phyloP scores from a whole-genome alignment of 2,329 filamentous ascomycete species.

The Chaetomium sp. region DNA sequence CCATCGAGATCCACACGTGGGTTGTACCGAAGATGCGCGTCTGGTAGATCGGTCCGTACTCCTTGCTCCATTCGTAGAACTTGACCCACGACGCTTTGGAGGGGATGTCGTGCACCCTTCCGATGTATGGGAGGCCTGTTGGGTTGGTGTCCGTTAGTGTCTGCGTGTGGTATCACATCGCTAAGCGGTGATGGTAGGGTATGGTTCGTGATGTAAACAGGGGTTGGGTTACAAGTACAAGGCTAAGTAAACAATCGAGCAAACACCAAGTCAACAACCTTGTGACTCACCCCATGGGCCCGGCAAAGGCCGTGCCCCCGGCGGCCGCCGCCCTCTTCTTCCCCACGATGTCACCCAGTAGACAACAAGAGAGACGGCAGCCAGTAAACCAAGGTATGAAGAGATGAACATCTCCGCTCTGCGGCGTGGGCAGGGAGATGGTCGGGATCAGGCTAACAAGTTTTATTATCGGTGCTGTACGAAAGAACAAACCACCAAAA shows the following conservation, averaged over 20 bases:
- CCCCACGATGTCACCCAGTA: constrained; percentile 14
- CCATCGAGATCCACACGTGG: constrained; percentile 44
- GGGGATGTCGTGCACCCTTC: constrained; percentile 41
- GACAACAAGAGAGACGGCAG: constrained; percentile 10
- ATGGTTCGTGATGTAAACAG: too few relatives aligned
- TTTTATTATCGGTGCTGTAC: too few relatives aligned
- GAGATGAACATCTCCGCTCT: constrained; percentile 6
- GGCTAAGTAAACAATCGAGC: too few relatives aligned
- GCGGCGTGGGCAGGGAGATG: too few relatives aligned
- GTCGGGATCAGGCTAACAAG: too few relatives aligned
- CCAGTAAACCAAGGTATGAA: constrained; percentile 2
- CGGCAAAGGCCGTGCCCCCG: constrained; percentile 26
- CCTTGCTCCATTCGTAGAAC: constrained; percentile 42
- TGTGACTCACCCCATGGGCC: constrained; percentile 25
- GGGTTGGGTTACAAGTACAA: too few relatives aligned
- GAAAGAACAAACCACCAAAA: too few relatives aligned
- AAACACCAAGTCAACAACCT: too few relatives aligned
- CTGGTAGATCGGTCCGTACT: constrained; percentile 42
- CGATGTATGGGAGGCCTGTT: constrained; percentile 37
- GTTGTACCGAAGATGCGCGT: constrained; percentile 39
- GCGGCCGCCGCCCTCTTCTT: constrained; percentile 18
- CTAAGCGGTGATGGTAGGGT: too few relatives aligned
- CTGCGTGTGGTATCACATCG: too few relatives aligned
- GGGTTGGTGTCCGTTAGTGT: too few relatives aligned
- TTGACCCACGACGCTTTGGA: constrained; percentile 38